Conservation (phyloP, 805 yeast species). For the Sugiyamaella qingdaonensis region DNA sequence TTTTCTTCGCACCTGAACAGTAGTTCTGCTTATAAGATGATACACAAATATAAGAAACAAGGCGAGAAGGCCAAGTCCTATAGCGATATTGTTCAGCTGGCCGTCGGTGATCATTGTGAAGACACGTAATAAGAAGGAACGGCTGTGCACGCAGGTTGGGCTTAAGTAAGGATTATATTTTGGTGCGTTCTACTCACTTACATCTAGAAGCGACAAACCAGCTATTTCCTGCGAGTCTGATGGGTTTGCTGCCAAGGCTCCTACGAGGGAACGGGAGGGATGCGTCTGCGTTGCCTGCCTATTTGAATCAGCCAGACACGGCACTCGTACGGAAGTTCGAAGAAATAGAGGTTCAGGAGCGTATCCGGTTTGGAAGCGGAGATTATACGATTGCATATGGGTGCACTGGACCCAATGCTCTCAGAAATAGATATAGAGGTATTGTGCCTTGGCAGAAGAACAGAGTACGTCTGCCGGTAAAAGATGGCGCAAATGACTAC, state of each 20-base stretch:
- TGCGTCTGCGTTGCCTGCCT: slow-evolving; percentile 6
- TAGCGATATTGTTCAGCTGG: slow-evolving; percentile 69
- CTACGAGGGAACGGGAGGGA: neutral
- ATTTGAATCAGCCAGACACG: slow-evolving; percentile 5
- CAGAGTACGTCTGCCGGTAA: slow-evolving; percentile 43
- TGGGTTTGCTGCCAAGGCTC: neutral
- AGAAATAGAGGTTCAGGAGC: slow-evolving; percentile 29
- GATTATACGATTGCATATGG: slow-evolving; percentile 25
- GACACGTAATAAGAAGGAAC: slow-evolving; percentile 3
- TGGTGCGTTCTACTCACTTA: neutral
- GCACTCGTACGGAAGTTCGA: slow-evolving; percentile 8
- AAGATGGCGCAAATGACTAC: slow-evolving; percentile 45
- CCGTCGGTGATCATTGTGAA: slow-evolving; percentile 71
- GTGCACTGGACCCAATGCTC: slow-evolving; percentile 21
- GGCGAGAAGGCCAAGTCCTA: slow-evolving; percentile 68
- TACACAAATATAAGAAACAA: slow-evolving; percentile 67
- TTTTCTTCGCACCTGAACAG: slow-evolving; percentile 37
- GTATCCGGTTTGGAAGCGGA: slow-evolving; percentile 25
- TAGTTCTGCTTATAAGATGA: slow-evolving; percentile 53
- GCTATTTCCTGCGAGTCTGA: neutral
- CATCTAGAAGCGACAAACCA: neutral
- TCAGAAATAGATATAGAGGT: slow-evolving; percentile 56
- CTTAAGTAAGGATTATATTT: neutral
- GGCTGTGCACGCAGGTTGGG: slow-evolving; percentile 1
- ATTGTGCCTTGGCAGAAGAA: slow-evolving; percentile 64